phyloP scores from a whole-genome alignment of 2,329 filamentous ascomycete species.

The Cadophora malorum region DNA sequence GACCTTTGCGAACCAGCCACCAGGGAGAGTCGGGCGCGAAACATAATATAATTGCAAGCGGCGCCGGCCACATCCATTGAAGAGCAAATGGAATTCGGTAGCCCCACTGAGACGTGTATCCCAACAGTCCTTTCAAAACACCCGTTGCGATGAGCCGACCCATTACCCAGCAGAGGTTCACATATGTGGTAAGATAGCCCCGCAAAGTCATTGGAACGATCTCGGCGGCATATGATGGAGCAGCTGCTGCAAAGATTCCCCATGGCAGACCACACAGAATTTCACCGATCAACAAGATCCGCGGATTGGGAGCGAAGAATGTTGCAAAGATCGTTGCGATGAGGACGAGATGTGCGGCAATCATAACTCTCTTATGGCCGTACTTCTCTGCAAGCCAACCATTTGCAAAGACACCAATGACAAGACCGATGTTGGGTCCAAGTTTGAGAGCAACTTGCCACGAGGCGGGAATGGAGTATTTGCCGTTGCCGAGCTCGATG shows the following conservation, averaged over 20 bases:
- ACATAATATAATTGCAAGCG: slow-evolving; percentile 51
- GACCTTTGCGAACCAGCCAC: neutral
- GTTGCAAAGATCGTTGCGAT: slow-evolving; percentile 54
- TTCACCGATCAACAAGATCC: slow-evolving; percentile 53
- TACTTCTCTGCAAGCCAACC: slow-evolving; percentile 56
- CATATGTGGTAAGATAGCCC: slow-evolving; percentile 51
- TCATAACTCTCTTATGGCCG: slow-evolving; percentile 51
- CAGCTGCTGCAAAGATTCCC: slow-evolving; percentile 50
- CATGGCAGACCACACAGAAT: slow-evolving; percentile 58
- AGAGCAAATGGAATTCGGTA: slow-evolving; percentile 48
- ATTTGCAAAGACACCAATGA: slow-evolving; percentile 55
- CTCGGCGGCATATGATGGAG: slow-evolving; percentile 47
- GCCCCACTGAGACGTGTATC: slow-evolving; percentile 52
- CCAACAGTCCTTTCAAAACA: slow-evolving; percentile 52
- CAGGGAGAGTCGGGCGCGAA: slow-evolving; percentile 43
- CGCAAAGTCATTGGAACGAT: slow-evolving; percentile 44
- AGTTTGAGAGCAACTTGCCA: slow-evolving; percentile 45
- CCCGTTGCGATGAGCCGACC: slow-evolving; percentile 57
- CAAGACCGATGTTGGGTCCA: slow-evolving; percentile 44
- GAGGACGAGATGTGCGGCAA: slow-evolving; percentile 51
- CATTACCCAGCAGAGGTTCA: slow-evolving; percentile 60
- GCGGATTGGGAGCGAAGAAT: slow-evolving; percentile 55
- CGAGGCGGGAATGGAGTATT: slow-evolving; percentile 40
- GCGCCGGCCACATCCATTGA: slow-evolving; percentile 58
- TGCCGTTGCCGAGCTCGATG: slow-evolving; percentile 40